Base-by-base conservation (phyloP, 108 stramenopile genomes). In the Cyclotella cryptica region DNA sequence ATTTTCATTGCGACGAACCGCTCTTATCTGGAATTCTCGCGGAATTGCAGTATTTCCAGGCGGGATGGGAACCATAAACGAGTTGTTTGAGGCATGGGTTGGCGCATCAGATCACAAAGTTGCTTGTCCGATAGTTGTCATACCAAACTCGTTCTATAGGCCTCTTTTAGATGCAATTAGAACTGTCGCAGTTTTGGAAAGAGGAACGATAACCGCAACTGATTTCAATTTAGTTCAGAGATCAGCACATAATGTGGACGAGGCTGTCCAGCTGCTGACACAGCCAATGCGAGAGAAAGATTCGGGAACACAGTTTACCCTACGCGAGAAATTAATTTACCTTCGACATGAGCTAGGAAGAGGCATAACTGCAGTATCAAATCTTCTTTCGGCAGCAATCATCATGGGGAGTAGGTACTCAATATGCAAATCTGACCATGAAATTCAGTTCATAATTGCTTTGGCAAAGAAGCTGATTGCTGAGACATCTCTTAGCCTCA, bases 31-130 rank as follows among this genome's bases (percentile, higher is more conserved):
- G 78, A 79, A 79, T 27, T 72, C 78, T 21, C 12, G 78, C 24
- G 78, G 69, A 17, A 79, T 79, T 47, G 78, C 51, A 17, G 71
- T 79, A 15, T 73, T 79, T 24, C 78, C 78, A 45, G 78, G 78
- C 13, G 78, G 78, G 1, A n/a, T 79, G 27, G 78, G 78, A 18
- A 72, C 78, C 2, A 43, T 79, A 17, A 79, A 79, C 52, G 78
- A 79, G 55, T 0, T 79, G 17, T 79, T 79, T 66, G 72, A 79
- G 41, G 71, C 78, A 10, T 79, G 78, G 78, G 30, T 39, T 30
- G 78, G 72, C 18, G 71, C 78, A 55, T 35, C 27, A 0, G 71
- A 79, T 21, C 26, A 49, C 15, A 79, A 73, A 19, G 78, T 72
- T 28, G 61, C 49, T 28, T 79, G 78, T 26, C 78, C 78, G 0